Evolutionary conservation across 768 basidiomycete species (phyloP), one percentile per base, ranked within the genome.

Genomic region (Strobilomyces confusus): DNA sequence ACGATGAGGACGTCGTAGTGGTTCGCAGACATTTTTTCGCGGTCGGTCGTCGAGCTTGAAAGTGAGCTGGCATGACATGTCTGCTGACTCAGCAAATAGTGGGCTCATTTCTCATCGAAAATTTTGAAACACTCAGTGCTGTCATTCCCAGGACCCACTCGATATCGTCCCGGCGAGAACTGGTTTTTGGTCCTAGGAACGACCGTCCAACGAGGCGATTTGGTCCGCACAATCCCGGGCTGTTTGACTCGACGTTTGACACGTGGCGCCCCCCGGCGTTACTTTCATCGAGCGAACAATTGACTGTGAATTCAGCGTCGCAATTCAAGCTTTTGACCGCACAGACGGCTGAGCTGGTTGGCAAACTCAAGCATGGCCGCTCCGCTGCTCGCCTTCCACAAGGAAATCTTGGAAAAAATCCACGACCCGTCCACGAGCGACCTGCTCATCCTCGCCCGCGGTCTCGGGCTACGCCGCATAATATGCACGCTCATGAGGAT

Each of bases 401-500:
- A 78, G 56, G 66, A 76, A 44, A 83, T 89, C 48, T 67, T 89
- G 50, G 78, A 86, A 61, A 75, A 80, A 37, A 80, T 89, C 14
- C 84, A 87, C 67, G 87, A 89, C 69, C 89, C 88, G 33, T 77
- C 79, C 12, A 86, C 81, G 9, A 87, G 77, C 61, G 88, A 90
- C 59, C 73, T 91, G 9, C 69, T 90, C 36, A 68, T 99, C 38
- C 73, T 99, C 30, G 95, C 92, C 1, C 87, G 95, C 30, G 97
- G 97, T 0, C 79, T 99, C 2, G 97, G 97, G 0, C 73, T 98
- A 55, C 81, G 95, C 13, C 77, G 85, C 52, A 78, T 97, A 48
- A 67, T 93, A 41, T 93, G 91, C 72, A 89, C 86, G 0, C 79
- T 98, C 37, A 78, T 98, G 74, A 89, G 95, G 73, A 90, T 95